phyloP scores from a whole-genome alignment of 2,329 filamentous ascomycete species.

The Boeremia lycopersici region DNA sequence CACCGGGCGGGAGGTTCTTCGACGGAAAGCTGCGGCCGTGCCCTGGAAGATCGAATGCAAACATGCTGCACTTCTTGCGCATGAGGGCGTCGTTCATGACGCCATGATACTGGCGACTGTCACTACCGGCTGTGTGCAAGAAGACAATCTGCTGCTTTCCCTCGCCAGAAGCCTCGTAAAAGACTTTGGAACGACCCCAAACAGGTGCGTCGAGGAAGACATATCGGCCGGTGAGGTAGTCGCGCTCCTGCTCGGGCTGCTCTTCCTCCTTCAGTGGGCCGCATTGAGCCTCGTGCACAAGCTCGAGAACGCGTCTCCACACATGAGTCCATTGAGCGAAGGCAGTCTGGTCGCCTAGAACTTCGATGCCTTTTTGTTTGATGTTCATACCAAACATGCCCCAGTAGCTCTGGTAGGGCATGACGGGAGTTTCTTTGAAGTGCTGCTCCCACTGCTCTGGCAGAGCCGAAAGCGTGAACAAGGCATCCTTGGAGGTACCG shows the following conservation, averaged over 20 bases:
- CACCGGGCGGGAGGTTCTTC: constrained; percentile 49
- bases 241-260: constrained; percentile 45
- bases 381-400: constrained; percentile 56
- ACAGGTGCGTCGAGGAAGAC: constrained; percentile 53
- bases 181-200: constrained; percentile 58
- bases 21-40: constrained; percentile 57
- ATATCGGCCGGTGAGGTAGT: constrained; percentile 56
- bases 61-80: constrained; percentile 57
- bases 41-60: constrained; percentile 57
- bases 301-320: constrained; percentile 56
- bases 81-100: constrained; percentile 58
- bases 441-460: constrained; percentile 56
- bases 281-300: constrained; percentile 55
- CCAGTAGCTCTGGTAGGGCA: constrained; percentile 56
- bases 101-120: constrained; percentile 58
- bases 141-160: constrained; percentile 56
- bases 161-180: constrained; percentile 56
- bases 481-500: constrained; percentile 39
- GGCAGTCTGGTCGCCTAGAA: constrained; percentile 54
- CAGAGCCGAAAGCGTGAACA: constrained; percentile 50
- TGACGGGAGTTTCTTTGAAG: constrained; percentile 51
- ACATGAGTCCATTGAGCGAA: constrained; percentile 55
- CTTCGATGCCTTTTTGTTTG: constrained; percentile 56
- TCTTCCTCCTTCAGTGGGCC: constrained; percentile 52
- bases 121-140: constrained; percentile 55